phyloP scores from a whole-genome alignment of 495 filamentous ascomycete species.

The Coniosporium apollinis region DNA sequence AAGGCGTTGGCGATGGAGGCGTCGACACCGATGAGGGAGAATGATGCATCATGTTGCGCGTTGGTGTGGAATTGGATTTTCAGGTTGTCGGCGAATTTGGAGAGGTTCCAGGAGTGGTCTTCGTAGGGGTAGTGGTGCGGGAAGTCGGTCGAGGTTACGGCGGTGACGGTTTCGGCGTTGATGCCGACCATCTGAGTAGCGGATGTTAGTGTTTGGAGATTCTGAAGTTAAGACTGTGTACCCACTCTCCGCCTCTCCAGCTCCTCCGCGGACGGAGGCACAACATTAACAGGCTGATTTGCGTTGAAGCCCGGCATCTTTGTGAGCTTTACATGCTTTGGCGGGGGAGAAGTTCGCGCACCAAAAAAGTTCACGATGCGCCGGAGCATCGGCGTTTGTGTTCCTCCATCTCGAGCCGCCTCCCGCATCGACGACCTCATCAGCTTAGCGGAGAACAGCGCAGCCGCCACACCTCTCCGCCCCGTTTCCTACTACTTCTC shows the following conservation, averaged over 20 bases:
- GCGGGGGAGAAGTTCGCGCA: too few species aligned
- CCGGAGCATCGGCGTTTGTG: too few species aligned
- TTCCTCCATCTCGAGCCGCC: too few species aligned
- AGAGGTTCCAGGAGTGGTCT: constrained; percentile 71
- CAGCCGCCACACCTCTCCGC: neutral
- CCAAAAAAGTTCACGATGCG: too few species aligned
- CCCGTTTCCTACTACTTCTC: constrained; percentile 1
- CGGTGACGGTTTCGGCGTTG: constrained; percentile 72
- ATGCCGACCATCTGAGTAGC: constrained; percentile 56
- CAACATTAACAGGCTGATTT: too few species aligned
- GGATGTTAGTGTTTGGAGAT: neutral
- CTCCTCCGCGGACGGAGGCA: constrained; percentile 12
- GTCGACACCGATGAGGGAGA: constrained; percentile 83
- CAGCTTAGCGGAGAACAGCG: neutral
- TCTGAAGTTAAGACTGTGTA: neutral
- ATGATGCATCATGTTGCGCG: constrained; percentile 53
- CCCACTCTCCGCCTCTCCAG: constrained; percentile 16
- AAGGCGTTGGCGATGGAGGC: constrained; percentile 94
- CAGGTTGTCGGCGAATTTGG: constrained; percentile 54
- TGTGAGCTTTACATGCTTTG: too few species aligned
- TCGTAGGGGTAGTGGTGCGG: constrained; percentile 83
- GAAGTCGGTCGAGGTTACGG: constrained; percentile 77
- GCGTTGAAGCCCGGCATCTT: too few species aligned
- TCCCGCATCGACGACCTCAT: constrained; percentile 3
- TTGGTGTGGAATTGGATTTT: constrained; percentile 70